Base-by-base conservation (phyloP, 495 filamentous ascomycete species). In the Talaromyces adpressus region DNA sequence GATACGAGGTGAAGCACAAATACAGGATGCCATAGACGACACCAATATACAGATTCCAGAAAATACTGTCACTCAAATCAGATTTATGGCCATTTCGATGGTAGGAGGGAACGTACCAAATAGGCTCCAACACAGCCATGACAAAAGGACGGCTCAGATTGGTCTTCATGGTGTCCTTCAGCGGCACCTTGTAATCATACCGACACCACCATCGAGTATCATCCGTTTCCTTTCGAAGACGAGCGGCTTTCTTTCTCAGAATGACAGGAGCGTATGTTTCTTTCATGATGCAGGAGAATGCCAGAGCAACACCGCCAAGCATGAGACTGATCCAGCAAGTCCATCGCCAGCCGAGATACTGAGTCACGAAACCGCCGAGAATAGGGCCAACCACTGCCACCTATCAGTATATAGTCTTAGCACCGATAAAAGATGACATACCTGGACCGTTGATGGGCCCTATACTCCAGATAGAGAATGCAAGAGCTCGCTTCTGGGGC, bases 271-370 rank as follows among this genome's bases (percentile, higher is more conserved):
- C 82, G 67, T 95, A 96, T 0, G 91, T 94, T 68, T 96, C 92
- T 59, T 82, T 82, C 61, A 90, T 75, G 47, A 84, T 71, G 16
- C 75, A 64, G 52, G 87, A 79, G 61, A 83, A 68, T 25, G 80
- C 18, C 27, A 83, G 78, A 1, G 84, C 83, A 0, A 83, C 77
- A 2, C 85, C 88, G 0, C 81, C 77, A 2, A 88, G 73, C 32
- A 93, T 92, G 59, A 95, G 71, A 7, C 89, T 84, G 18, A 96
- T 74, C 90, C 92, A 96, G 70, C 89, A 90, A n/a, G 85, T 87
- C 90, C 90, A 95, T 30, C 90, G 74, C 92, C 92, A 96, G 8
- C 91, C 91, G 25, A 92, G 80, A 67, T 89, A 87, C 62, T 80
- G 72, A 22, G 72, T 76, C 4, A 90, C 83, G 67, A 92, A 92